A percentile compares a stretch with the other conserved stretches of the same genome.
phyloP scores from a whole-genome alignment of 352 stramenopile genomes.

The Phytophthora sp. region DNA sequence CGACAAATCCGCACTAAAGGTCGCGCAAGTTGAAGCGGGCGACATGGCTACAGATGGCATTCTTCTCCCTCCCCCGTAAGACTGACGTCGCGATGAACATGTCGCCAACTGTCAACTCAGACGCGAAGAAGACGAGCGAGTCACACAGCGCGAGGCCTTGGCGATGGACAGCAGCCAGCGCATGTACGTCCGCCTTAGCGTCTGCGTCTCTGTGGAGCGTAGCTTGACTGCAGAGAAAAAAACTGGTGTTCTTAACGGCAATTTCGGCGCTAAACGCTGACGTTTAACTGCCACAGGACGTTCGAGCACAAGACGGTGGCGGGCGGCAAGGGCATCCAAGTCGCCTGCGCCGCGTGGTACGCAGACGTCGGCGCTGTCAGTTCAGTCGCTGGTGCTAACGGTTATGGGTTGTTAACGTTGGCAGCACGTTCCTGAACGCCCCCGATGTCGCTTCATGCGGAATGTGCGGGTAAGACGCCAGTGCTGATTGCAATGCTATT shows the following conservation, averaged over 20 bases:
- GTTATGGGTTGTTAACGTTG: neutral
- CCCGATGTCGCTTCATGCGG: slow-evolving; percentile 56
- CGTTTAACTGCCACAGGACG: slow-evolving; percentile 5
- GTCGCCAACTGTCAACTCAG: slow-evolving; percentile 7
- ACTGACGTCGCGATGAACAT: neutral
- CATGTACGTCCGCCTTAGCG: neutral
- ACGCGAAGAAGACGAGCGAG: neutral
- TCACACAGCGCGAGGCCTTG: too few relatives aligned
- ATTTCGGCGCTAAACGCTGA: too few relatives aligned
- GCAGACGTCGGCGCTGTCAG: neutral
- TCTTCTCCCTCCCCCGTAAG: neutral
- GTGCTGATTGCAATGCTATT: too few relatives aligned
- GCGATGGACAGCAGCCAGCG: slow-evolving; percentile 30
- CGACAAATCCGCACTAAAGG: neutral
- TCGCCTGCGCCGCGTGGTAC: slow-evolving; percentile 66
- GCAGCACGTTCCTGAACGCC: slow-evolving; percentile 76
- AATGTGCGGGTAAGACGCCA: slow-evolving; percentile 82
- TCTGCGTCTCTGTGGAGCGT: too few relatives aligned
- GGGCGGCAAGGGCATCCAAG: slow-evolving; percentile 56
- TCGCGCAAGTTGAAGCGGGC: slow-evolving; percentile 11
- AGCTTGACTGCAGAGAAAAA: too few relatives aligned
- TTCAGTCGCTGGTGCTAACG: slow-evolving; percentile 1
- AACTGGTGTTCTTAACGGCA: too few relatives aligned
- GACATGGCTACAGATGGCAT: slow-evolving; percentile 6
- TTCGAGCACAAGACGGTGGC: slow-evolving; percentile 64